A percentile compares a stretch with the other conserved stretches of the same genome.
Conservation (phyloP, 768 basidiomycete genomes). For the Gyrodon lividus region DNA sequence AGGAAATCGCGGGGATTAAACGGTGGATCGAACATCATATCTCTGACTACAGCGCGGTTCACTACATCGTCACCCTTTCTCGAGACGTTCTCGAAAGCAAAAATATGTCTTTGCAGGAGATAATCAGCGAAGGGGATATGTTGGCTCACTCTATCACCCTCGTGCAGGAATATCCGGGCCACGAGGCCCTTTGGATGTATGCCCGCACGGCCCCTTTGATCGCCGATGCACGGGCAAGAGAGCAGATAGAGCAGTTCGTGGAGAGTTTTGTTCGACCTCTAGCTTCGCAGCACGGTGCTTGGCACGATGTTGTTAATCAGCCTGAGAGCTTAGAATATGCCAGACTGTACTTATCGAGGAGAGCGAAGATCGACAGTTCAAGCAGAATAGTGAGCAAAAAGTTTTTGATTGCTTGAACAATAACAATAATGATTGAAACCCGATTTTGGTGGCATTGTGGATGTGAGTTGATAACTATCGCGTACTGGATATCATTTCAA, state of each 20-base stretch:
- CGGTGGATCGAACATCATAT: slow-evolving; percentile 64
- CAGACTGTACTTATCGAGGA: slow-evolving; percentile 5
- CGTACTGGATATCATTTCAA: too few relatives aligned
- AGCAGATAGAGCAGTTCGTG: slow-evolving; percentile 8
- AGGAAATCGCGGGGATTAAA: slow-evolving; percentile 39
- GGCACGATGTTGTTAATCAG: neutral
- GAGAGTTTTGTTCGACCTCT: slow-evolving; percentile 19
- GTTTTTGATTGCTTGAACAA: too few relatives aligned
- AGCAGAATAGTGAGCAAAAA: too few relatives aligned
- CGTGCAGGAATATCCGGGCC: slow-evolving; percentile 48
- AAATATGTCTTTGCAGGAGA: slow-evolving; percentile 3
- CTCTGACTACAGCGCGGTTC: slow-evolving; percentile 65
- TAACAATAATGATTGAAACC: too few relatives aligned
- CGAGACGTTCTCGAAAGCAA: slow-evolving; percentile 7
- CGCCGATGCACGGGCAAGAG: neutral
- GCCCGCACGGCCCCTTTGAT: slow-evolving; percentile 4
- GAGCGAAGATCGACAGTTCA: too few relatives aligned
- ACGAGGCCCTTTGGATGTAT: slow-evolving; percentile 68
- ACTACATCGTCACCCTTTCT: slow-evolving; percentile 48
- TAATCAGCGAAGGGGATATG: slow-evolving; percentile 5
- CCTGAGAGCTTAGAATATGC: slow-evolving; percentile 7
- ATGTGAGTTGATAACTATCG: too few relatives aligned
- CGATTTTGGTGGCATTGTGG: too few relatives aligned
- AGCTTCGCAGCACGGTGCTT: neutral
- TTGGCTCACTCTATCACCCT: slow-evolving; percentile 48